Evolutionary conservation across 768 basidiomycete species (phyloP), one percentile per base, ranked within the genome.

Genomic region (Termitomyces titanicus): DNA sequence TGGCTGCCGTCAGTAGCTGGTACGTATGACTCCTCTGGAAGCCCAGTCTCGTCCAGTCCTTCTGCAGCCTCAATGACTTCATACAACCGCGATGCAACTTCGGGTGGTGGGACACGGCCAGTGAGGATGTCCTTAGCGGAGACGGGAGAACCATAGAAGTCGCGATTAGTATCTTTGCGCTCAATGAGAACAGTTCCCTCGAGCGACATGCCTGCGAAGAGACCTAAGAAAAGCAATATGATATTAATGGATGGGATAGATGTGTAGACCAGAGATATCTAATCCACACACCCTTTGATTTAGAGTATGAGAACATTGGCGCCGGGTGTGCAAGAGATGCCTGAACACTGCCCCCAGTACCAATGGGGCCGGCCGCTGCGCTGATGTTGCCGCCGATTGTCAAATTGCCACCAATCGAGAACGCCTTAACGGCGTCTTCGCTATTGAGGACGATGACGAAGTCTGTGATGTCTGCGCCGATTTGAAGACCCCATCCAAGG

Each of bases 381-480:
- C 83, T 85, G 66, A 94, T 79, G 63, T 88, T 86, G 4, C 96
- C 96, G 1, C 96, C 96, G 51, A 98, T 91, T 3, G 95, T 98
- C 24, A 98, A 84, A 68, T 99, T 99, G 9, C 96, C 96, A 35
- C 95, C 95, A 48, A 93, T 79, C 3, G 92, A 93, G 77, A 98
- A 98, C 10, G 97, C 96, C 43, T 86, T 82, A 31, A 99, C 93
- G 38, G 96, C 94, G 53, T 98, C 95, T 63, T 97, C 93, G 60
- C 86, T 90, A 78, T 98, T 98, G 65, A 98, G 87, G 37, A 99
- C 94, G 68, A 98, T 85, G 54, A 99, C 95, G 61, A 98, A 97
- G 68, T 98, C 94, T 45, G 87, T 89, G 68, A 95, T 83, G 73
- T 97, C 95, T 3, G 95, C 95, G 46, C 95, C 95, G 54, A 96